These are phyloP conservation scores for Cinnamomum micranthum DNA, from an alignment of 164 flowering plant genomes.

Conservation along the genomic window DNA sequence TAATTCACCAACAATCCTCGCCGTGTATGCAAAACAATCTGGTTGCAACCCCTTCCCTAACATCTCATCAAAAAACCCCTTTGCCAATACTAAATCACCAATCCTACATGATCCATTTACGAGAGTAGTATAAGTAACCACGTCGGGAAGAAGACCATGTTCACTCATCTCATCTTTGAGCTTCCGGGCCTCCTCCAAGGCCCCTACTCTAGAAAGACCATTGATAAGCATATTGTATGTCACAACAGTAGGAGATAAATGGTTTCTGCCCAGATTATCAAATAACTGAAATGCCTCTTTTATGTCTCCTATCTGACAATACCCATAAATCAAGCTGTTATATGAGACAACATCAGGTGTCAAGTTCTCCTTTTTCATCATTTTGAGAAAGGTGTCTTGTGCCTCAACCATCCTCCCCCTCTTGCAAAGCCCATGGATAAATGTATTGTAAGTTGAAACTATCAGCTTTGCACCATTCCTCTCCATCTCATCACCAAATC, in stretches of 20 bases:
- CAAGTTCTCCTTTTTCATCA: conserved; percentile 39
- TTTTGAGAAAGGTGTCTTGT: conserved; percentile 28
- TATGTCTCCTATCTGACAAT: conserved; percentile 47
- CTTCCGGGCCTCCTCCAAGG: conserved; percentile 40
- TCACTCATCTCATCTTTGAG: conserved; percentile 54
- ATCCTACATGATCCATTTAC: conserved; percentile 45
- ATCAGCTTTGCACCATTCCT: conserved; percentile 41
- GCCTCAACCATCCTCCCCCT: conserved; percentile 50
- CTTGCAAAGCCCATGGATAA: conserved; percentile 50
- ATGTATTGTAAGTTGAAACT: conserved; percentile 52
- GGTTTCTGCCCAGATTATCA: conserved; percentile 32
- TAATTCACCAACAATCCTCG: conserved; percentile 45
- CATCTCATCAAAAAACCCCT: conserved; percentile 54
- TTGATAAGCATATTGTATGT: conserved; percentile 67
- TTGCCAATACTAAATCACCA: conserved; percentile 45
- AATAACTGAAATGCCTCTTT: conserved; percentile 51
- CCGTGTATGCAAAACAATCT: conserved; percentile 45
- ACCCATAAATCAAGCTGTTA: conserved; percentile 63
- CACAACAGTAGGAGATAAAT: conserved; percentile 40
- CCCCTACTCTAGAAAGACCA: conserved; percentile 49
- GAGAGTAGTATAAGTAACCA: conserved; percentile 57
- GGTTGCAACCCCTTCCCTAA: conserved; percentile 48
- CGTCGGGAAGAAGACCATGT: conserved; percentile 46
- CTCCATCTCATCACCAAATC: conserved; percentile 45
- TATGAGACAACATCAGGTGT: conserved; percentile 55